Base-by-base conservation (phyloP, 2,329 filamentous ascomycete genomes). In the Didymella arachidicola region DNA sequence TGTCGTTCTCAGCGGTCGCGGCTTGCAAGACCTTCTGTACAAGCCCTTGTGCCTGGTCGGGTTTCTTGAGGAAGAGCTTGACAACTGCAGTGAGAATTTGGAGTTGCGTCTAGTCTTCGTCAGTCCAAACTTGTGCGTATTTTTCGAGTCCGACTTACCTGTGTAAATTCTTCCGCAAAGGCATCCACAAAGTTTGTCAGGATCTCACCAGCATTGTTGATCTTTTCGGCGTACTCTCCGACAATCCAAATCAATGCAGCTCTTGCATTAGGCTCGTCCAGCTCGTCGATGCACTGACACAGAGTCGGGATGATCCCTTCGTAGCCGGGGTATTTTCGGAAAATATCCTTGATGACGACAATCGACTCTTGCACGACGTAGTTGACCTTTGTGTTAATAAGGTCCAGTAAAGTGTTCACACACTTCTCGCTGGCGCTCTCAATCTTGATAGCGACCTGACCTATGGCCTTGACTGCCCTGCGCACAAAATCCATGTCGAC, bases 401-500 rank as follows among this genome's bases (percentile, higher is more conserved):
- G 83, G 71, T 99, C 95, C 63, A 98, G 84, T 30, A 99, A 82
- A 0, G 93, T 91, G 70, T 96, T 96, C 61, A 99, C 95, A 65
- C 95, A 98, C 78, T 94, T 96, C 78, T 97, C 94, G 73, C 92
- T 95, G 4, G 94, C 92, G 67, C 87, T 89, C 78, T 98, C 95
- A 65, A 99, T 97, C 84, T 99, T 99, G 81, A 99, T 98, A 27
- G 95, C 95, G 38, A 96, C 94, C 78, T 99, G 95, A 2, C 95
- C 95, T 69, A 99, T 99, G 22, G 95, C 95, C 77, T 93, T 95
- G 69, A 99, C 91, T 7, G 95, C 92, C 70, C 95, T 88, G 69
- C 93, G 88, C 54, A 97, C 94, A 76, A 98, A 98, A 77, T 99
- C 95, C 93, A 99, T 98, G 72, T 99, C 95, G 32, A 99, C 94